Percentiles rank a stretch among this genome's conserved stretches.
Conservation (phyloP, 257 asterid genomes). For the Nicotiana tomentosiformis region DNA sequence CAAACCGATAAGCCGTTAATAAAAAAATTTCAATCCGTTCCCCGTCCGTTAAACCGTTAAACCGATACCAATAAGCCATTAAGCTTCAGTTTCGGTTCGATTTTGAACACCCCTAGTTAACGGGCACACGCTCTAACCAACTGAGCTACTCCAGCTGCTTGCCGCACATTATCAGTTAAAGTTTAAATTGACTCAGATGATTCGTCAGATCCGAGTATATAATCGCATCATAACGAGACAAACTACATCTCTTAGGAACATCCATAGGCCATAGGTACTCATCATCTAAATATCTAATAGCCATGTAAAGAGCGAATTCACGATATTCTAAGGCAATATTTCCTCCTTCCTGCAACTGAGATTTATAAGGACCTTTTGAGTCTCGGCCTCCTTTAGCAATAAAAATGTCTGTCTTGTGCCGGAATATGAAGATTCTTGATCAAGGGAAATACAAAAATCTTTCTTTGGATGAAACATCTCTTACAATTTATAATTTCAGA, state of each 20-base stretch:
- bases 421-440: background rate
- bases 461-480: background rate
- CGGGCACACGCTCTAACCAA: constrained; percentile 40
- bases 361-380: background rate
- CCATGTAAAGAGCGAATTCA: background rate
- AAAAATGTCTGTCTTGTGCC: background rate
- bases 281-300: background rate
- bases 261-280: background rate
- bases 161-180: too few relatives aligned
- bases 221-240: too few relatives aligned
- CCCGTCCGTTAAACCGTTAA: too few relatives aligned
- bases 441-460: background rate
- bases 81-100: too few relatives aligned
- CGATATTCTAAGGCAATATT: background rate
- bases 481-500: background rate
- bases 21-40: too few relatives aligned
- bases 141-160: constrained; percentile 32
- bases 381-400: background rate
- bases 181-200: too few relatives aligned
- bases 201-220: background rate
- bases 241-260: background rate
- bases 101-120: constrained; percentile 12
- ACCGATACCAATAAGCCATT: too few relatives aligned
- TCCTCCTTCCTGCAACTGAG: background rate
- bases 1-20: too few relatives aligned